Conservation (phyloP, 306 rosid species). For the Lupinus albus region DNA sequence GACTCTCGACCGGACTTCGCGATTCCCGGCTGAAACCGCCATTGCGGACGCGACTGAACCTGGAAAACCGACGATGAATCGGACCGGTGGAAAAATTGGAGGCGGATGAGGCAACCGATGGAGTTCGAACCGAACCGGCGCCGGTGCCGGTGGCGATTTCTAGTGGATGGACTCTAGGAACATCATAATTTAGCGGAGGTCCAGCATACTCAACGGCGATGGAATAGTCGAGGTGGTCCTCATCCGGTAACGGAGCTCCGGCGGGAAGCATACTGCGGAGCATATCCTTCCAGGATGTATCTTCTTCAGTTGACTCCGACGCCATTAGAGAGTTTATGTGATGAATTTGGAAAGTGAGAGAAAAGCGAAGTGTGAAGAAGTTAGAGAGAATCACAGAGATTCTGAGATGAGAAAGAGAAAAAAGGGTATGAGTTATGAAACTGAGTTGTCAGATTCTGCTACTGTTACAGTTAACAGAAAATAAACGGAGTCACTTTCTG, state of each 20-base stretch:
- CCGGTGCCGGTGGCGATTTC: slow-evolving; percentile 43
- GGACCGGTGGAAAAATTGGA: slow-evolving; percentile 50
- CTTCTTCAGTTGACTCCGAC: slow-evolving; percentile 53
- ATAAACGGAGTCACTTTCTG: slow-evolving; percentile 43
- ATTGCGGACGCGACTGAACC: slow-evolving; percentile 54
- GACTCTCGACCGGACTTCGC: slow-evolving; percentile 58
- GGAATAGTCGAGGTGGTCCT: slow-evolving; percentile 81
- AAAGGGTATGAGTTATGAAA: not conserved
- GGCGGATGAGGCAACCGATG: slow-evolving; percentile 44
- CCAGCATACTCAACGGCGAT: slow-evolving; percentile 83
- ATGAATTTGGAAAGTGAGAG: slow-evolving; percentile 43
- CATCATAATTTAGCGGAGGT: slow-evolving; percentile 68
- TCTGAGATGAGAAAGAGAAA: slow-evolving; percentile 1
- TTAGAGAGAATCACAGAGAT: slow-evolving; percentile 13
- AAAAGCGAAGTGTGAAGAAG: slow-evolving; percentile 23
- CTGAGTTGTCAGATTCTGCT: slow-evolving; percentile 43
- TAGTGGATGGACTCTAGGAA: slow-evolving; percentile 75
- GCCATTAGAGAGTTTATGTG: slow-evolving; percentile 51
- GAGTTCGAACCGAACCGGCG: slow-evolving; percentile 42
- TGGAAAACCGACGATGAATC: slow-evolving; percentile 47
- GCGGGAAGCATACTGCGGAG: slow-evolving; percentile 75
- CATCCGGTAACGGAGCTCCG: slow-evolving; percentile 87
- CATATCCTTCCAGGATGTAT: slow-evolving; percentile 60
- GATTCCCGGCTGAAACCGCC: slow-evolving; percentile 44
- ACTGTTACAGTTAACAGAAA: slow-evolving; percentile 49